Conservation (phyloP, 1,284 basidiomycete species). For the Omphalotus olearius region DNA sequence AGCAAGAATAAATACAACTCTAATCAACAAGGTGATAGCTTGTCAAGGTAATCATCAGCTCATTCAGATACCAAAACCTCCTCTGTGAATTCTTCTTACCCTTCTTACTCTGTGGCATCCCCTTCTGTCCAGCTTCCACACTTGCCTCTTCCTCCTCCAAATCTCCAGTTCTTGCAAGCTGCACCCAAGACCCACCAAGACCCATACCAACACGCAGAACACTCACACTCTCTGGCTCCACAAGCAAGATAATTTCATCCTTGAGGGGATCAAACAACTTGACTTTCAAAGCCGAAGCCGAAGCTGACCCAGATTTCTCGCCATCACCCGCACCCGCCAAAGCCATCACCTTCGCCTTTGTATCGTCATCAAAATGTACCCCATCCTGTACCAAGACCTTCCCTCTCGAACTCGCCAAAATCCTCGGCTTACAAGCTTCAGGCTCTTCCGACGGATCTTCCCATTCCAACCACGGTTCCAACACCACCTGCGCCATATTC, state of each 20-base stretch:
- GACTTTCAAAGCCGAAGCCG: not conserved
- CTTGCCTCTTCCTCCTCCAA: constrained; percentile 29
- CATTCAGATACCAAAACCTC: constrained; percentile 41
- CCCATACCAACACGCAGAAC: constrained; percentile 48
- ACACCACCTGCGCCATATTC: constrained; percentile 43
- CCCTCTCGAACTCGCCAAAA: constrained; percentile 42
- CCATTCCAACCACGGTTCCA: constrained; percentile 49
- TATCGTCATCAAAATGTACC: constrained; percentile 2
- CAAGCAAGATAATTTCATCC: constrained; percentile 52
- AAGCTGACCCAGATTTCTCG: not conserved
- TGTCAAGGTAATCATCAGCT: constrained; percentile 28
- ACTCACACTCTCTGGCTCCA: constrained; percentile 42
- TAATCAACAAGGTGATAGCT: constrained; percentile 23
- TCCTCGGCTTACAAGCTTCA: constrained; percentile 28
- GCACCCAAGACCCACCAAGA: constrained; percentile 56
- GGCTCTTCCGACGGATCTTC: constrained; percentile 35
- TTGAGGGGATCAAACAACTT: constrained; percentile 32
- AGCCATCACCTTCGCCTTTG: constrained; percentile 8
- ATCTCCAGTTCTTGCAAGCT: constrained; percentile 41
- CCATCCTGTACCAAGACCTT: constrained; percentile 26
- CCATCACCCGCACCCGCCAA: not conserved
- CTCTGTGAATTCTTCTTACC: too few relatives aligned
- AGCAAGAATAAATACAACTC: too few relatives aligned
- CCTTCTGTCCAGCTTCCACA: constrained; percentile 14
- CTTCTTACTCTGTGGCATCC: too few relatives aligned